Evolutionary conservation across 208 protist species (phyloP).

Genomic region (Leishmania tropica): DNA sequence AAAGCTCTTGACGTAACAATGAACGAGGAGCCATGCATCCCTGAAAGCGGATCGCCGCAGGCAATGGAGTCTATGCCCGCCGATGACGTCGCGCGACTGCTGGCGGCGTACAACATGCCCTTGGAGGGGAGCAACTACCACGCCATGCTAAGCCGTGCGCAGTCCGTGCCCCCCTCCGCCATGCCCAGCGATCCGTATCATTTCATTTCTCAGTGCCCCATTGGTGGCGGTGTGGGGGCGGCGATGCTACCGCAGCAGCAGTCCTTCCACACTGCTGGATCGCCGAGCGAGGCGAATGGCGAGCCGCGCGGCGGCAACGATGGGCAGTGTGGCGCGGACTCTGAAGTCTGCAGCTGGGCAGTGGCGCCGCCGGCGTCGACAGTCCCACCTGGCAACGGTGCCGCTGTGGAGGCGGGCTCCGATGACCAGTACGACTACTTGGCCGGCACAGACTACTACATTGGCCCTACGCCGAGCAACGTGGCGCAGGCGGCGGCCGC

Average conservation of each 20-base stretch:
- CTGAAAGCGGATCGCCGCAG: constrained; percentile 11
- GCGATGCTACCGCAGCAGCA: constrained; percentile 14
- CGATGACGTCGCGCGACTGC: not conserved
- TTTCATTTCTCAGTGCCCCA: constrained; percentile 14
- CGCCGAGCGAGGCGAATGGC: not conserved
- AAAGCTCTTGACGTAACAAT: not conserved
- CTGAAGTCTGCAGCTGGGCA: not conserved
- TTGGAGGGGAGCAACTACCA: not conserved
- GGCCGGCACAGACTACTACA: constrained; percentile 20
- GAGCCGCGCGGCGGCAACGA: not conserved
- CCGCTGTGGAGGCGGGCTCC: not conserved
- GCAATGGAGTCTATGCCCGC: not conserved
- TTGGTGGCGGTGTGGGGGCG: not conserved
- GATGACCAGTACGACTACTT: constrained; percentile 29
- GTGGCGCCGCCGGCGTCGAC: not conserved
- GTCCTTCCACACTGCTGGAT: constrained; percentile 8
- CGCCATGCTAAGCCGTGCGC: not conserved
- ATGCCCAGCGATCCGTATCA: constrained; percentile 4
- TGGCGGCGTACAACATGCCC: constrained; percentile 10
- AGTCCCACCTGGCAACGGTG: not conserved
- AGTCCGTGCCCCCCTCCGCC: constrained; percentile 1
- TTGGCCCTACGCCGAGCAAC: constrained; percentile 8
- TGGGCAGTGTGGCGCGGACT: constrained; percentile 1
- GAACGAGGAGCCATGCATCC: constrained; percentile 2
- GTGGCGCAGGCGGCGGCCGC: not conserved